Conservation (phyloP, 192 early-diverging fungal genomes). For the Podochytrium sp. region DNA sequence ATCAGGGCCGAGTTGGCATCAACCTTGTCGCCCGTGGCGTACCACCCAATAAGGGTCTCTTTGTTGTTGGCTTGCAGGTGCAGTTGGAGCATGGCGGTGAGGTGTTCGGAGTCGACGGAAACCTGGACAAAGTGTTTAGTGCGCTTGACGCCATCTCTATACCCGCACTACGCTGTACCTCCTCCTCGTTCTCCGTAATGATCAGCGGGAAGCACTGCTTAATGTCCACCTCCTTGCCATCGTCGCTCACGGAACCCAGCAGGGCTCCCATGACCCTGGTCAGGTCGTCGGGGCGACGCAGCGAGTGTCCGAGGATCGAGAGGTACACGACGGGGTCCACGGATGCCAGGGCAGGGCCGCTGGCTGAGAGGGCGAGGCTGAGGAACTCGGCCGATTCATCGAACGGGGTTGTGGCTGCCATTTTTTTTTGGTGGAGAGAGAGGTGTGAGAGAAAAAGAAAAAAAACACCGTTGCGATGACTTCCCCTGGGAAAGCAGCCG, state of each 20-base stretch:
- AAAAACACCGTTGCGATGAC: too few species aligned
- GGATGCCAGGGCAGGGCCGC: too few species aligned
- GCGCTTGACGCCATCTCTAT: background rate
- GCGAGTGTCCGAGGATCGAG: slow-evolving; percentile 89
- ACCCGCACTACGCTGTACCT: slow-evolving; percentile 43
- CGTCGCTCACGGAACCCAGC: slow-evolving; percentile 85
- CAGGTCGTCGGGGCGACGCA: slow-evolving; percentile 83
- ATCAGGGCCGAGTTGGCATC: slow-evolving; percentile 45
- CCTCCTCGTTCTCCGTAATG: slow-evolving; percentile 75
- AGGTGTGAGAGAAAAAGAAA: too few species aligned
- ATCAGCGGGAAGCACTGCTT: slow-evolving; percentile 85
- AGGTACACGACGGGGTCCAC: slow-evolving; percentile 87
- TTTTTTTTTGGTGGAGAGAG: too few species aligned
- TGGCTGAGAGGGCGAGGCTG: too few species aligned
- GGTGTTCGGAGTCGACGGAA: slow-evolving; percentile 88
- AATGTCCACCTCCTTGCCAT: slow-evolving; percentile 86
- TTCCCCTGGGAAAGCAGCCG: too few species aligned
- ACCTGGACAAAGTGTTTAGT: slow-evolving; percentile 47
- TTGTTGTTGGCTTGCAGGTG: slow-evolving; percentile 88
- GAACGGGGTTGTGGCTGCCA: too few species aligned
- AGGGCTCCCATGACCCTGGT: slow-evolving; percentile 88
- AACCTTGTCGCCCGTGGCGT: slow-evolving; percentile 70
- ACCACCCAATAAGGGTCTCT: slow-evolving; percentile 96
- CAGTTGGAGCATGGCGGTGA: slow-evolving; percentile 81
- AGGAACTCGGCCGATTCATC: too few species aligned